phyloP scores from a whole-genome alignment of 108 stramenopile genomes.

The Cylindrotheca fusiformis region DNA sequence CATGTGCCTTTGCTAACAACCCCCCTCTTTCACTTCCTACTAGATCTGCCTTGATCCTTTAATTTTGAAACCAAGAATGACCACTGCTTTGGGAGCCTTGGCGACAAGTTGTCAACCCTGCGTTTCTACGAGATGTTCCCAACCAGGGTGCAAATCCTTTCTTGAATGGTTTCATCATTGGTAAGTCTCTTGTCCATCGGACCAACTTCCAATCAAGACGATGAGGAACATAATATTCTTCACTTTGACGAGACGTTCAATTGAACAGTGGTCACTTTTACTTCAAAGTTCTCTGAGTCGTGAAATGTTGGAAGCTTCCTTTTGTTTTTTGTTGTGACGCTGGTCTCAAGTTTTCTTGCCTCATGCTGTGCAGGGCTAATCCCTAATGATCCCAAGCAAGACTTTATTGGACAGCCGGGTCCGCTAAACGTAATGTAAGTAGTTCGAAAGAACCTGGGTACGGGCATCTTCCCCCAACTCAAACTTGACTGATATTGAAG shows the following conservation, averaged over 20 bases:
- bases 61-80: too few relatives aligned
- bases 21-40: too few relatives aligned
- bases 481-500: not conserved
- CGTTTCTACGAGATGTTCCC: too few relatives aligned
- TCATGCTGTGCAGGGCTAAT: not conserved
- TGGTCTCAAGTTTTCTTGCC: not conserved
- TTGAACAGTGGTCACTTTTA: conserved; percentile 22
- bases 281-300: conserved; percentile 30
- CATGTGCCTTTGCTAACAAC: too few relatives aligned
- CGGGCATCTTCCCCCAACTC: too few relatives aligned
- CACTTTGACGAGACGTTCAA: conserved; percentile 29
- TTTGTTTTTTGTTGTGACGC: not conserved
- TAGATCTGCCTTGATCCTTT: too few relatives aligned
- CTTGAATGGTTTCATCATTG: too few relatives aligned
- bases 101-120: too few relatives aligned
- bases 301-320: not conserved
- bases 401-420: not conserved
- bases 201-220: too few relatives aligned
- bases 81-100: too few relatives aligned
- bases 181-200: too few relatives aligned
- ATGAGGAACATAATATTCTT: conserved; percentile 23
- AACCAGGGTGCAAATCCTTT: too few relatives aligned
- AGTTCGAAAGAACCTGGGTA: not conserved
- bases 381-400: not conserved
- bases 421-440: not conserved